Conservation (phyloP, 192 early-diverging fungal genomes). For the Mortierella antarctica region DNA sequence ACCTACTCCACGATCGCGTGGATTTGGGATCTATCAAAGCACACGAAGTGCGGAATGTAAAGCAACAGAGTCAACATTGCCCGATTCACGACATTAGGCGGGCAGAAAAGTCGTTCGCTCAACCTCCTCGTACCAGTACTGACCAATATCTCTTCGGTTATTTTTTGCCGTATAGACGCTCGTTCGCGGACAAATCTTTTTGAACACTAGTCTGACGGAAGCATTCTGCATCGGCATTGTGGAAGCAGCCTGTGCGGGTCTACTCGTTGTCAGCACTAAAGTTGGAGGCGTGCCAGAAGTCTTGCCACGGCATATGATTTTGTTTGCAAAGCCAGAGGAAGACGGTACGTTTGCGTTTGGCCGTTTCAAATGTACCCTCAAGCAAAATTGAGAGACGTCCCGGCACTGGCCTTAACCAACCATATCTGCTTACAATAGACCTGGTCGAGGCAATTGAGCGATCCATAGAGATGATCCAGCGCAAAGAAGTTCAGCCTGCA, state of each 20-base stretch:
- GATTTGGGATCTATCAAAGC: conserved; percentile 87
- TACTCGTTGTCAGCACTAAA: conserved; percentile 94
- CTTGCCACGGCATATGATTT: conserved; percentile 91
- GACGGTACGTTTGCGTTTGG: conserved; percentile 64
- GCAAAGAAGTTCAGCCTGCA: conserved; percentile 70
- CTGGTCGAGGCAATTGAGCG: conserved; percentile 75
- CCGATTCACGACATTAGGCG: background rate
- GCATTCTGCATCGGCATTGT: conserved; percentile 99
- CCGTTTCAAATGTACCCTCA: background rate
- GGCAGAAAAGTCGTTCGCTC: background rate
- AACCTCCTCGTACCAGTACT: too few relatives aligned
- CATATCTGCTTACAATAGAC: conserved; percentile 41
- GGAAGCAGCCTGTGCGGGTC: conserved; percentile 93
- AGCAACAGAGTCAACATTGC: background rate
- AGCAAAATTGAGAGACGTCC: background rate
- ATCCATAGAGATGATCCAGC: conserved; percentile 77
- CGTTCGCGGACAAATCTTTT: conserved; percentile 92
- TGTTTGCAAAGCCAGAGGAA: conserved; percentile 88
- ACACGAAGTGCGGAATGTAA: conserved; percentile 84
- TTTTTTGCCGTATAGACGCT: conserved; percentile 54
- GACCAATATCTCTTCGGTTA: background rate
- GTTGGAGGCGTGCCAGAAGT: conserved; percentile 99
- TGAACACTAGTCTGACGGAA: conserved; percentile 98
- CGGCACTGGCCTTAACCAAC: too few relatives aligned
- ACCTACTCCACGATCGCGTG: conserved; percentile 93